These are phyloP conservation scores for Strombidium stylifer DNA, from an alignment of 73 alveolate species.

Conservation along the genomic window DNA sequence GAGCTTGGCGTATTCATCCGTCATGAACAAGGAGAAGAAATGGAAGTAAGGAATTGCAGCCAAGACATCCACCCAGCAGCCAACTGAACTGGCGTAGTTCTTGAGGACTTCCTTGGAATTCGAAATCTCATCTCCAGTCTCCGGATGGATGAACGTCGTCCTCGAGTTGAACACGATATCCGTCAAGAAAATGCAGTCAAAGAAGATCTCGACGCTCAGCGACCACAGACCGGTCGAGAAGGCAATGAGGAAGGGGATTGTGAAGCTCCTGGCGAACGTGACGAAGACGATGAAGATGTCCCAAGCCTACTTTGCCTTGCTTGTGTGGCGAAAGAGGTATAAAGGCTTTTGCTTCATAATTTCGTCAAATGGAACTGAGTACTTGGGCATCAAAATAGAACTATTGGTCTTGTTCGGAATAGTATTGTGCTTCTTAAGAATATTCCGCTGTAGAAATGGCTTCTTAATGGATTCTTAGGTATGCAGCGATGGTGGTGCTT, in stretches of 20 bases:
- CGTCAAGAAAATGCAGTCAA: slow-evolving; percentile 33
- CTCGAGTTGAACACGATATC: slow-evolving; percentile 55
- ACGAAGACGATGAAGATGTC: slow-evolving; percentile 58
- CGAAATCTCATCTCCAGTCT: slow-evolving; percentile 58
- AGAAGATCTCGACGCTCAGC: background rate
- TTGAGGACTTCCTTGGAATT: slow-evolving; percentile 29
- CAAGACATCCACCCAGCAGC: slow-evolving; percentile 60
- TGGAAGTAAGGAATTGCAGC: slow-evolving; percentile 43
- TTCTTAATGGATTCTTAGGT: too few relatives aligned
- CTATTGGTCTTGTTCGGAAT: too few relatives aligned
- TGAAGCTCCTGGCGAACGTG: slow-evolving; percentile 42
- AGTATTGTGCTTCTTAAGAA: too few relatives aligned
- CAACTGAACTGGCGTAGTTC: slow-evolving; percentile 62
- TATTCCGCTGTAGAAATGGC: too few relatives aligned
- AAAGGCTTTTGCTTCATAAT: too few relatives aligned
- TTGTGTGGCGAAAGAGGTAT: too few relatives aligned
- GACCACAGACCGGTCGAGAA: slow-evolving; percentile 33
- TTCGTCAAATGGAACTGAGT: too few relatives aligned
- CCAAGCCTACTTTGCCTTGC: too few relatives aligned
- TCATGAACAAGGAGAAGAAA: too few relatives aligned
- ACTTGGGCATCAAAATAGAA: too few relatives aligned
- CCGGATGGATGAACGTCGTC: slow-evolving; percentile 52
- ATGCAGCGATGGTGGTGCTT: too few relatives aligned
- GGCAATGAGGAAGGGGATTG: slow-evolving; percentile 65
- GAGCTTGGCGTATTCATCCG: too few relatives aligned